A percentile compares a stretch with the other conserved stretches of the same genome.
Evolutionary conservation across 2,329 filamentous ascomycete genomes (phyloP).

Genomic region (Pseudogymnoascus sp.): DNA sequence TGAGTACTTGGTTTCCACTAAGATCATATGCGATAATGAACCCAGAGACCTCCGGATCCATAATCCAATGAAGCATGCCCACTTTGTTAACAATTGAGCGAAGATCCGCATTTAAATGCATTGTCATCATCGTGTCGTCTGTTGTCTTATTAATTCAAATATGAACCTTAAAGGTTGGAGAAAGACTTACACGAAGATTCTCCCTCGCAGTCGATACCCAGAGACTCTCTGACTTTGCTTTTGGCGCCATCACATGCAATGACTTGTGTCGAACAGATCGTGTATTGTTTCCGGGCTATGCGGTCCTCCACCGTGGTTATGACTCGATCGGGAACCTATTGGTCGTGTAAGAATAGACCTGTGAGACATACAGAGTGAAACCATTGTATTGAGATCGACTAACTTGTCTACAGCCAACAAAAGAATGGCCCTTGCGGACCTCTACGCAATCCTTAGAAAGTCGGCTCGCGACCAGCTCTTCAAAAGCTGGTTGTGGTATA

Average conservation of each 20-base stretch:
- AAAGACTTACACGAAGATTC: slow-evolving; percentile 32
- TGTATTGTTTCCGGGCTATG: slow-evolving; percentile 18
- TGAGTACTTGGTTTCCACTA: slow-evolving; percentile 34
- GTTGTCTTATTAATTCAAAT: not conserved
- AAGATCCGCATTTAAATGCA: slow-evolving; percentile 36
- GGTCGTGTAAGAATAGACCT: not conserved
- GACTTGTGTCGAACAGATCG: slow-evolving; percentile 28
- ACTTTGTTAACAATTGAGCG: slow-evolving; percentile 31
- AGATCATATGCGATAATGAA: slow-evolving; percentile 39
- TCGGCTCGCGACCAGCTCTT: slow-evolving; percentile 27
- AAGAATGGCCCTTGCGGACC: slow-evolving; percentile 28
- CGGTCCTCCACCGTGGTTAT: slow-evolving; percentile 27
- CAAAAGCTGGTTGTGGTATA: slow-evolving; percentile 34
- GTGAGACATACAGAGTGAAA: not conserved
- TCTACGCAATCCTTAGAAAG: slow-evolving; percentile 25
- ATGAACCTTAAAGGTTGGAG: too few species aligned
- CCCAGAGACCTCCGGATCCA: slow-evolving; percentile 34
- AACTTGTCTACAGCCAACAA: slow-evolving; percentile 29
- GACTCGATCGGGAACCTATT: slow-evolving; percentile 21
- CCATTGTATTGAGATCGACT: not conserved
- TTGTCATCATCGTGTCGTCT: slow-evolving; percentile 40
- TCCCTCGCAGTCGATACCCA: slow-evolving; percentile 32
- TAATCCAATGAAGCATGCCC: slow-evolving; percentile 39
- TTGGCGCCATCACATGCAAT: slow-evolving; percentile 31
- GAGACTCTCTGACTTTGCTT: slow-evolving; percentile 22